Base-by-base conservation (phyloP, 106 monocot species). In the Vanilla planifolia region DNA sequence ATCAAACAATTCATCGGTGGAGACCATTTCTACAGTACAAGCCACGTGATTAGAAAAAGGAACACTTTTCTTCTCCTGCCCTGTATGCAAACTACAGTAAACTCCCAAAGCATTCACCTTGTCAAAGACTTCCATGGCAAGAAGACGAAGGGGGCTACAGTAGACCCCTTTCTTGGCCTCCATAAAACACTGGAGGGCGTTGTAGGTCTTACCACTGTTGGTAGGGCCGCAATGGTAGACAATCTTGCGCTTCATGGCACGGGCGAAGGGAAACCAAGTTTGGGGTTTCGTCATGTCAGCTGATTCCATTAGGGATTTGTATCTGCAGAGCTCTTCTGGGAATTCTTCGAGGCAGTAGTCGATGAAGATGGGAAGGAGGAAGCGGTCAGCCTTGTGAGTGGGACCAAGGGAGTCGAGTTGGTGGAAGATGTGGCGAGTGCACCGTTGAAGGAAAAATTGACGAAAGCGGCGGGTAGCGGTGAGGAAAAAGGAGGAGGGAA, bases 41-140 rank as follows among this genome's bases (percentile, higher is more conserved):
- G 98, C 82, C 10, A 77, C 72, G 37, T 98, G 98, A 46, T 80
- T 77, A 14, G 98, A 65, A 48, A 98, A 98, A 23, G 98, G 92
- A 34, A 98, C 53, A 0, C 19, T 51, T 67, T 92, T 88, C 22
- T 81, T 81, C 82, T 98, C 98, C 67, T 98, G 92, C 11, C 98
- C 98, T 9, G 98, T 98, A 40, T 73, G 71, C 14, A 98, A 71
- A 48, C 82, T 88, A 45, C 98, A 98, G 47, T 98, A 98, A 20
- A 92, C 88, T 13, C 98, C 98, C 4, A 61, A 52, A 32, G 92
- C 48, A 36, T 98, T 98, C 6, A 98, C 81, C 72, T 80, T 92
- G 64, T 98, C 98, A 56, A 98, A 98, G 1, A 98, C 88, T 72
- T 98, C 98, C 88, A 98, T 92, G 27, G 98, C 98, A 15, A 98